Evolutionary conservation across 1,284 basidiomycete genomes (phyloP).

Genomic region (Rhodotorula sp.): DNA sequence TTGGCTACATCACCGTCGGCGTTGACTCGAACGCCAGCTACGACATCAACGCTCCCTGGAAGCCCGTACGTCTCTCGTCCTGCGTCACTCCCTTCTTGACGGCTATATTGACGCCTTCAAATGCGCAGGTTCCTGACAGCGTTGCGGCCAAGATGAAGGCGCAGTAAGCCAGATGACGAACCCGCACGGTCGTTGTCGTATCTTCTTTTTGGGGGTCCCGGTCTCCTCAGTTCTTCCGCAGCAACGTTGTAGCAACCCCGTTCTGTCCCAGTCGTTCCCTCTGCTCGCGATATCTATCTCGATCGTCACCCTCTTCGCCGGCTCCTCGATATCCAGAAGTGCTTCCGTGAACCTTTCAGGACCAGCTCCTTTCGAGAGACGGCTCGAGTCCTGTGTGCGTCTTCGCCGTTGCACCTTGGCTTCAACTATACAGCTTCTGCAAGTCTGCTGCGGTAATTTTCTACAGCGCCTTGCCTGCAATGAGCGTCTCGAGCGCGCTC

Average conservation of each 20-base stretch:
- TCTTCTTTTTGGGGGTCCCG: too few species aligned
- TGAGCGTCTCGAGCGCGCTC: constrained; percentile 46
- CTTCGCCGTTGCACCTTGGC: neutral
- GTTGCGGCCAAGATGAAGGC: neutral
- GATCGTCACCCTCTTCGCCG: too few species aligned
- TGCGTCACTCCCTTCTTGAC: neutral
- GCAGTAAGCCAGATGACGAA: neutral
- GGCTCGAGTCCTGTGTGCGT: too few species aligned
- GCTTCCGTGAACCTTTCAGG: too few species aligned
- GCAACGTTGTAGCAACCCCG: too few species aligned
- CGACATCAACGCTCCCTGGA: constrained; percentile 28
- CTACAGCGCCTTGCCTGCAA: constrained; percentile 33
- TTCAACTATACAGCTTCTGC: neutral
- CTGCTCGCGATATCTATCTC: too few species aligned
- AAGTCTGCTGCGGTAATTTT: too few species aligned
- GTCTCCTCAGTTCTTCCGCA: too few species aligned
- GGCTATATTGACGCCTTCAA: neutral
- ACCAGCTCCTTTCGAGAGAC: too few species aligned
- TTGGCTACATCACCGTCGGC: constrained; percentile 54
- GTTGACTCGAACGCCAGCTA: constrained; percentile 42
- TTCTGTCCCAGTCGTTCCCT: too few species aligned
- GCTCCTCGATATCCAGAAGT: too few species aligned
- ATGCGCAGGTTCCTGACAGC: neutral
- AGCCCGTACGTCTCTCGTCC: constrained; percentile 4
- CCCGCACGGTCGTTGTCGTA: too few species aligned